Percentiles rank a stretch among this genome's conserved stretches.
Conservation (phyloP, 179 eudicot genomes). For the Corrigiola litoralis region DNA sequence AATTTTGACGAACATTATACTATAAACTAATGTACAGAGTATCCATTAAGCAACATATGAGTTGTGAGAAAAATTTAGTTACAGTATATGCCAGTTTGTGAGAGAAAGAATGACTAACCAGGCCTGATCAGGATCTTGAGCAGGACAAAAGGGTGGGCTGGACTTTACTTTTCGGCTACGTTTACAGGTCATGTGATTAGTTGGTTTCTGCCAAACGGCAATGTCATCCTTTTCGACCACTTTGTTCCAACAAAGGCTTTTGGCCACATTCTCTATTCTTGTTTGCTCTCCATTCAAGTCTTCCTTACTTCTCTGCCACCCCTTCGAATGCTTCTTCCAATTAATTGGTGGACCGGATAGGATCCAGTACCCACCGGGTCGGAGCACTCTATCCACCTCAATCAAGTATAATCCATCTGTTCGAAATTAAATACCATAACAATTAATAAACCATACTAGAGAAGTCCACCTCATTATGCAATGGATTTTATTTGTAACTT, state of each 20-base stretch:
- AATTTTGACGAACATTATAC: too few relatives aligned
- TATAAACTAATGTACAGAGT: neutral
- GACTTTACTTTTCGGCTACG: constrained; percentile 24
- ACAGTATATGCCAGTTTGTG: neutral
- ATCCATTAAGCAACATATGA: neutral
- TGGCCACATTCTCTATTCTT: constrained; percentile 59
- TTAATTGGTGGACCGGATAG: constrained; percentile 83
- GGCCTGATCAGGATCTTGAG: constrained; percentile 64
- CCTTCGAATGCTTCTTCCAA: constrained; percentile 71
- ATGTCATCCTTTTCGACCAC: constrained; percentile 59
- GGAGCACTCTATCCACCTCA: constrained; percentile 72
- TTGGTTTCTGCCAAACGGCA: constrained; percentile 85
- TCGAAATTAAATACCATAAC: neutral
- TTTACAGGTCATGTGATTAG: constrained; percentile 62
- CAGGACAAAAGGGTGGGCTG: constrained; percentile 46
- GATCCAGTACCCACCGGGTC: constrained; percentile 91
- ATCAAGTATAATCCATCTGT: constrained; percentile 68
- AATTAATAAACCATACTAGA: neutral
- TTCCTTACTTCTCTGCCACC: constrained; percentile 73
- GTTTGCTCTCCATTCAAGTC: constrained; percentile 73
- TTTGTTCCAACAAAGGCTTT: constrained; percentile 77
- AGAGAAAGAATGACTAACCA: constrained; percentile 48
- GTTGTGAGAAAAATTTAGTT: neutral
- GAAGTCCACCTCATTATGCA: neutral
- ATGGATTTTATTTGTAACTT: too few relatives aligned